These are phyloP conservation scores for Fusarium lyarnte DNA, from an alignment of 2,329 filamentous ascomycete species.

Conservation along the genomic window DNA sequence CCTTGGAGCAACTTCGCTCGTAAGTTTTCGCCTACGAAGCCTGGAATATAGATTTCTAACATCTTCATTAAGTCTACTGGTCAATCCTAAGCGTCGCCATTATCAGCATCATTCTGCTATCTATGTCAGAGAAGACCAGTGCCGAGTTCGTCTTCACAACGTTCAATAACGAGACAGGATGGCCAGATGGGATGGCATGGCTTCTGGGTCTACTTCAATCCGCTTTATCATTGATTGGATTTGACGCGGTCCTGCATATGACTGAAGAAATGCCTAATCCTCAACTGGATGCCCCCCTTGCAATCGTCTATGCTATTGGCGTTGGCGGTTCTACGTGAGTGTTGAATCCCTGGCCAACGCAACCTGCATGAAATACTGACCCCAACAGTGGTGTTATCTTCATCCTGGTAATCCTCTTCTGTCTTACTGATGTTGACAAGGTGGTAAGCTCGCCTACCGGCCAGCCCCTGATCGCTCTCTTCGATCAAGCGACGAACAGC, in stretches of 20 bases:
- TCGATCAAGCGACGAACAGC: neutral
- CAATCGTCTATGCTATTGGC: neutral
- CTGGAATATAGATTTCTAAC: neutral
- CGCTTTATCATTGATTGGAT: neutral
- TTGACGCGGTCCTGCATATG: neutral
- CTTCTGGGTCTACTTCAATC: neutral
- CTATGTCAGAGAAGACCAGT: neutral
- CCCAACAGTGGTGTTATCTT: neutral
- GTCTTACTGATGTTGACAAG: neutral
- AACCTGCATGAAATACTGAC: neutral
- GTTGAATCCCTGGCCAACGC: accelerated
- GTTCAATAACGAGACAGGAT: neutral
- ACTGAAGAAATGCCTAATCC: neutral
- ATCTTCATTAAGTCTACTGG: neutral
- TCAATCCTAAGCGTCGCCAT: neutral
- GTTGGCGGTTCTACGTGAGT: neutral
- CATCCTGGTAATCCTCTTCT: neutral
- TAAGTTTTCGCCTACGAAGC: accelerated
- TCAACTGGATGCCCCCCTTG: neutral
- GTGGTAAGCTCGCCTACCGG: neutral
- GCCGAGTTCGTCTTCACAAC: neutral
- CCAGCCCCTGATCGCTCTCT: neutral
- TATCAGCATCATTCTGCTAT: neutral
- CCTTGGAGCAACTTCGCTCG: neutral
- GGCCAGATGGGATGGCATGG: neutral